Evolutionary conservation across 1,284 basidiomycete genomes (phyloP).

Genomic region (Boletellus sp.): DNA sequence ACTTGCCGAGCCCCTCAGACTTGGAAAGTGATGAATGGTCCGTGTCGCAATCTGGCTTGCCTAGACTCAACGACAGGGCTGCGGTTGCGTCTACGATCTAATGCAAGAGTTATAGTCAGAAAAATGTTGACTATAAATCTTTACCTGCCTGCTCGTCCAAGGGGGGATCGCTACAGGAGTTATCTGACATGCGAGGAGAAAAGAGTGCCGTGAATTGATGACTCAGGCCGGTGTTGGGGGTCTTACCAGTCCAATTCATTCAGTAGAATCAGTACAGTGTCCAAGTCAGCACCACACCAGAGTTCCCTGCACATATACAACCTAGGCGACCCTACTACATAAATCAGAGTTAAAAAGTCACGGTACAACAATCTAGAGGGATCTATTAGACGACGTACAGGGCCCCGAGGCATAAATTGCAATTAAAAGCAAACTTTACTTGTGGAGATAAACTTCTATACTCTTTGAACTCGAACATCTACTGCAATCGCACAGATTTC

Average conservation of each 20-base stretch:
- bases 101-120: background rate
- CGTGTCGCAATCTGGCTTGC: background rate
- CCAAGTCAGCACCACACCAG: no score
- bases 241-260: background rate
- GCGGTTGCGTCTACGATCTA: constrained; percentile 4
- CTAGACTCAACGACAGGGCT: constrained; percentile 4
- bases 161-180: no score
- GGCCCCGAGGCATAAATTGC: background rate
- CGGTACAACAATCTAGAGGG: background rate
- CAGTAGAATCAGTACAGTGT: no score
- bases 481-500: constrained; percentile 25
- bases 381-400: background rate
- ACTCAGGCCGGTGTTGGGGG: constrained; percentile 6
- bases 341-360: background rate
- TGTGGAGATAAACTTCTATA: background rate
- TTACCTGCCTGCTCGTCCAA: constrained; percentile 5
- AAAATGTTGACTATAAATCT: background rate
- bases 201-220: no score
- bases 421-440: background rate
- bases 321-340: background rate
- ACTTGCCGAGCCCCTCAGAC: background rate
- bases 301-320: background rate
- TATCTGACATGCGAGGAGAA: no score
- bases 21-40: background rate
- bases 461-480: background rate